Conservation (phyloP, 2,329 filamentous ascomycete species). For the Diaporthe citrichinensis region DNA sequence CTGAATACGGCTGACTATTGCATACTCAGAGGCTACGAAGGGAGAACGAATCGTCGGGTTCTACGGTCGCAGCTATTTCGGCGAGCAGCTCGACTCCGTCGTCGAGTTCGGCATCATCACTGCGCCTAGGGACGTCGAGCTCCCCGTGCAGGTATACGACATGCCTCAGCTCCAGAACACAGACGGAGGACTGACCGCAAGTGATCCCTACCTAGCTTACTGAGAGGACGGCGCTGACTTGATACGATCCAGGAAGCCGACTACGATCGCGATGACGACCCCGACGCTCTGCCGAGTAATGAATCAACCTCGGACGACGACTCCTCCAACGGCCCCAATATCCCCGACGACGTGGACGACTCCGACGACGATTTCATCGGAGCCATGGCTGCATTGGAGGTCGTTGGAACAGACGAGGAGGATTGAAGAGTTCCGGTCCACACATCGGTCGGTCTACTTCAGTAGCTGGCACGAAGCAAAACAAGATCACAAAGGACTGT, state of each 20-base stretch:
- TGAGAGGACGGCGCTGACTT: background rate
- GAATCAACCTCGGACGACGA: background rate
- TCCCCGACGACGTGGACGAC: background rate
- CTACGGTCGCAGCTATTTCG: background rate
- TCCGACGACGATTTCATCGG: background rate
- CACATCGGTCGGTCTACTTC: background rate
- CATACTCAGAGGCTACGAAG: background rate
- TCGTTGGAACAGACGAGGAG: background rate
- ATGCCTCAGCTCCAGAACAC: conserved; percentile 7
- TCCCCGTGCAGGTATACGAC: background rate
- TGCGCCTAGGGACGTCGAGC: background rate
- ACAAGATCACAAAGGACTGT: background rate
- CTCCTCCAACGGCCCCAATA: background rate
- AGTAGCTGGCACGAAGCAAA: background rate
- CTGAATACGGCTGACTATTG: background rate
- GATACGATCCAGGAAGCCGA: background rate
- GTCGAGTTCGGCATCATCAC: conserved; percentile 11
- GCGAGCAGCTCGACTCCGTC: background rate
- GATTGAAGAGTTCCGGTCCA: background rate
- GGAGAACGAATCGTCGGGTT: background rate
- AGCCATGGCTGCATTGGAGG: background rate
- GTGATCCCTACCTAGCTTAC: background rate
- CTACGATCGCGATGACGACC: background rate
- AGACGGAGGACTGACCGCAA: background rate
- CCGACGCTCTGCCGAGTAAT: background rate